Conservation (phyloP, 306 rosid species). For the Hippophae tibetana region DNA sequence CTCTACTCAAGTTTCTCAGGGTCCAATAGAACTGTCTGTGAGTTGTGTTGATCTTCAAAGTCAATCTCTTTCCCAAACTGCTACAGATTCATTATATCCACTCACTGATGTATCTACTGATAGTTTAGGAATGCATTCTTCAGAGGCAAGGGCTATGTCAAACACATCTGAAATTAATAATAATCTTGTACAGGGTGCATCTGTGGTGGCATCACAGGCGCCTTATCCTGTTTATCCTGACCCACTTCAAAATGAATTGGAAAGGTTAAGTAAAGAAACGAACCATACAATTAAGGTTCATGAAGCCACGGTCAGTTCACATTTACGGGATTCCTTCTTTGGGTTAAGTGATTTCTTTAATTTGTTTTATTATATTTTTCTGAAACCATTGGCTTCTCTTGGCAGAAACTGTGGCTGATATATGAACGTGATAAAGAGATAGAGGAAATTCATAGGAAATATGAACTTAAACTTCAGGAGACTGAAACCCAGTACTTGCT, state of each 20-base stretch:
- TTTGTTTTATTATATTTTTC: slow-evolving; percentile 4
- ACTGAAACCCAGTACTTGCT: slow-evolving; percentile 30
- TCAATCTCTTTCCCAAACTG: slow-evolving; percentile 16
- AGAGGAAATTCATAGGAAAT: slow-evolving; percentile 46
- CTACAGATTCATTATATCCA: slow-evolving; percentile 13
- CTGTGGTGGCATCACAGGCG: slow-evolving; percentile 21
- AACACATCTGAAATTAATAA: slow-evolving; percentile 29
- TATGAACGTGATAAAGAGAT: slow-evolving; percentile 51
- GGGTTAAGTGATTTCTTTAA: slow-evolving; percentile 7
- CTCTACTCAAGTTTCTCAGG: slow-evolving; percentile 15
- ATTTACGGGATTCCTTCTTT: slow-evolving; percentile 7
- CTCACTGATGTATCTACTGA: slow-evolving; percentile 15
- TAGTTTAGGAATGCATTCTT: slow-evolving; percentile 15
- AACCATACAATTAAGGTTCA: slow-evolving; percentile 22
- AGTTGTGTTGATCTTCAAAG: slow-evolving; percentile 9
- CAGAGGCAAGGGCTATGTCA: slow-evolving; percentile 28
- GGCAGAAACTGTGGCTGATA: slow-evolving; percentile 55
- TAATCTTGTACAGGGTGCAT: slow-evolving; percentile 32
- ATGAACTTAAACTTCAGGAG: slow-evolving; percentile 37
- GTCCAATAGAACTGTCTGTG: slow-evolving; percentile 17
- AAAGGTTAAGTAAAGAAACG: slow-evolving; percentile 33
- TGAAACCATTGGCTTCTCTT: slow-evolving; percentile 13
- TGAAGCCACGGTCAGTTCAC: slow-evolving; percentile 48
- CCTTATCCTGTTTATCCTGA: slow-evolving; percentile 23
- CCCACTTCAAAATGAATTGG: slow-evolving; percentile 57